Conservation (phyloP, 1,284 basidiomycete genomes). For the Agaricales sp. region DNA sequence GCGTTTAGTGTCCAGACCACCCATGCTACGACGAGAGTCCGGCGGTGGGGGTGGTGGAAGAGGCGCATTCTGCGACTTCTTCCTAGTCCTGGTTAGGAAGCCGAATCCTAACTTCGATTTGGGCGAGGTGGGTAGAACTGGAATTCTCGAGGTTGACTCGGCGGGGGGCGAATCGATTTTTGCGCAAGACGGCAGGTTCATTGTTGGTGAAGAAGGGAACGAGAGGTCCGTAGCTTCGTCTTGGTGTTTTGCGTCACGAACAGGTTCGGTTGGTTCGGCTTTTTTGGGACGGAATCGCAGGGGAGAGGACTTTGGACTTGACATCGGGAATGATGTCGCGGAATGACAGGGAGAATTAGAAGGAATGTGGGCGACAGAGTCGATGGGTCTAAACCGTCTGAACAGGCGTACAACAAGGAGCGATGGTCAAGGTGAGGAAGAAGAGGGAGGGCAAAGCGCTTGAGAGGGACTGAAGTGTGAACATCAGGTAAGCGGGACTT, state of each 20-base stretch:
- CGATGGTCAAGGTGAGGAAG: background rate
- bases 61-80: conserved; percentile 1
- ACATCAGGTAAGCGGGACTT: too few relatives aligned
- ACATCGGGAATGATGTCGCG: background rate
- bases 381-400: background rate
- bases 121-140: too few relatives aligned
- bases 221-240: conserved; percentile 1
- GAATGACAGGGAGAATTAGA: background rate
- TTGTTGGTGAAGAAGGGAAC: background rate
- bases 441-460: background rate
- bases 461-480: too few relatives aligned
- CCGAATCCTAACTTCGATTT: background rate
- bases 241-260: background rate
- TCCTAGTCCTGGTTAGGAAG: conserved; percentile 4
- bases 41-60: background rate
- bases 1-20: too few relatives aligned
- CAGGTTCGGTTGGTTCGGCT: too few relatives aligned
- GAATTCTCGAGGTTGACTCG: too few relatives aligned
- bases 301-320: background rate
- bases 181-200: too few relatives aligned
- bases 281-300: background rate
- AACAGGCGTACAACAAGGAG: background rate
- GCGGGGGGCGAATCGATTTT: too few relatives aligned
- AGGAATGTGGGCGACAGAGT: background rate
- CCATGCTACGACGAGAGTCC: background rate